A percentile compares a stretch with the other conserved stretches of the same genome.
Conservation (phyloP, 164 flowering plant genomes). For the Magnolia changhungtana region DNA sequence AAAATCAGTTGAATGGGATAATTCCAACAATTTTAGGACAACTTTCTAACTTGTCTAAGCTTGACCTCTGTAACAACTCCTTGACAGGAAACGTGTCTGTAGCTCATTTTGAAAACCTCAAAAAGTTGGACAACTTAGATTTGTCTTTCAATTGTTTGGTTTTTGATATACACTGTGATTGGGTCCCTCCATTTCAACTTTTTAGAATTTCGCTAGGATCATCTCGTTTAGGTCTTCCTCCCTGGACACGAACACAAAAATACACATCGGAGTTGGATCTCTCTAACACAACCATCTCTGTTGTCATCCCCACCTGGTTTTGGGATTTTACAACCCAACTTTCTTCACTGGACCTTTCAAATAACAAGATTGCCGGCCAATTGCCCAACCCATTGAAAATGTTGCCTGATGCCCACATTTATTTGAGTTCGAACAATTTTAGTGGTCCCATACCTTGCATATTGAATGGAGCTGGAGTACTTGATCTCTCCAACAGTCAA, state of each 20-base stretch:
- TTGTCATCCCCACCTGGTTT: not conserved
- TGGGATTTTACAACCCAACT: not conserved
- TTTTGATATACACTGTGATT: constrained; percentile 9
- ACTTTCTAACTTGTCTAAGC: not conserved
- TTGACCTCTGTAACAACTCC: not conserved
- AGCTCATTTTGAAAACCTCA: not conserved
- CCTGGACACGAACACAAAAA: not conserved
- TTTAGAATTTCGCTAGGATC: not conserved
- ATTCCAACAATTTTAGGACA: not conserved
- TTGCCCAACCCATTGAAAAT: not conserved
- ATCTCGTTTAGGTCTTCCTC: not conserved
- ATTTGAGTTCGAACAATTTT: not conserved
- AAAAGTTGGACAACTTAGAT: not conserved
- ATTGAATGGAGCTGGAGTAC: not conserved
- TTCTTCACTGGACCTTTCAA: not conserved
- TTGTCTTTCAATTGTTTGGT: constrained; percentile 4
- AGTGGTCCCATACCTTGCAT: not conserved
- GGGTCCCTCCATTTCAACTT: constrained; percentile 10
- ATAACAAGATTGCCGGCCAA: not conserved
- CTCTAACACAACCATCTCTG: not conserved
- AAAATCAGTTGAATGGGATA: no score
- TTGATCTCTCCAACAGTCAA: not conserved
- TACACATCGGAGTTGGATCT: not conserved
- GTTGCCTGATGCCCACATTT: not conserved
- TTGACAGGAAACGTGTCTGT: not conserved